Evolutionary conservation across 768 basidiomycete genomes (phyloP), one percentile per base, ranked within the genome.

Genomic region (Suillus americanus): DNA sequence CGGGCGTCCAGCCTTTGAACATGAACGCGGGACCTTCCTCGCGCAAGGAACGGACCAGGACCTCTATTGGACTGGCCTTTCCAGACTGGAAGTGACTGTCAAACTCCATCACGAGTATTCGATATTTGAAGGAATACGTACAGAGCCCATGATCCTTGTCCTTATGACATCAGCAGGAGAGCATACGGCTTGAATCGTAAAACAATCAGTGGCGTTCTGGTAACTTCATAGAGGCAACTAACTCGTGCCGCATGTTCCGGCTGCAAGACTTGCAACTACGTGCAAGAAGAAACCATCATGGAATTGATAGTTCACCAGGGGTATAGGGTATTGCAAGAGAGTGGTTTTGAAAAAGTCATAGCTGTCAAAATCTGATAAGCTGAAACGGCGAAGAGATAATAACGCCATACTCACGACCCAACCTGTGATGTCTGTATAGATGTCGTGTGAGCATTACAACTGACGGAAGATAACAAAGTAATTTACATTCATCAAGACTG

Each of bases 1-100:
- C 90, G 3, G 93, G 93, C 20, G 91, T 91, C 93, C 93, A 95
- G 40, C 93, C 93, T 74, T 91, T 94, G 77, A 95, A 91, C 62
- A 94, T 79, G 73, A 94, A 94, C 65, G 81, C 80, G 12, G 86
- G 82, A 0, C 93, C 93, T 79, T 95, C 93, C 69, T 88, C 81
- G 46, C 82, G 83, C 41, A 92, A 76, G 5, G 91, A 91, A 50
- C 74, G 80, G 35, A 75, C 78, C 14, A 92, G 74, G 35, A 92
- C 81, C 62, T 84, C 80, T 25, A 85, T 50, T 3, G 86, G 78
- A 20, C 78, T 80, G 3, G 80, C 74, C 6, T 81, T 79, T 48
- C 80, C 81, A 18, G 88, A 83, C 89, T 91, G 46, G 18, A 61
- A 57, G 66, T 25, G 35, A 48, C 23, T 33, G 30, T 74, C n/a